Evolutionary conservation across 352 stramenopile species (phyloP).

Genomic region (Globisporangium radiosum): DNA sequence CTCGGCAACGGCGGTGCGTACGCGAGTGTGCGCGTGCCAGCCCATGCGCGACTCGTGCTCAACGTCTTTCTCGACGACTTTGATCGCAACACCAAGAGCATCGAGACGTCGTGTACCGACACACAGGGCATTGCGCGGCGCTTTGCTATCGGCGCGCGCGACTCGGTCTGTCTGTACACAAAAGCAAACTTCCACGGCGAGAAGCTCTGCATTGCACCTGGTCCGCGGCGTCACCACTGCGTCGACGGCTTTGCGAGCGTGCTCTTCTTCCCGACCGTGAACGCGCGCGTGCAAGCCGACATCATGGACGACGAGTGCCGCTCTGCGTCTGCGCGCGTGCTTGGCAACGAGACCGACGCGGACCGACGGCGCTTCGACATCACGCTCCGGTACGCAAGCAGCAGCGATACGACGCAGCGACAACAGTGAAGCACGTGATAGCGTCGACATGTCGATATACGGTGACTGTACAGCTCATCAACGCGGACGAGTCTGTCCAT

Average conservation of each 20-base stretch:
- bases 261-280: constrained; percentile 15
- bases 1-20: constrained; percentile 15
- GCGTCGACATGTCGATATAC: neutral
- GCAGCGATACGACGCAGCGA: neutral
- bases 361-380: constrained; percentile 13
- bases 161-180: constrained; percentile 15
- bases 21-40: constrained; percentile 10
- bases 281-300: constrained; percentile 10
- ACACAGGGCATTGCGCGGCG: constrained; percentile 11
- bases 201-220: constrained; percentile 13
- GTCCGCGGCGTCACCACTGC: constrained; percentile 10
- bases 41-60: constrained; percentile 10
- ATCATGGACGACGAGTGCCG: constrained; percentile 12
- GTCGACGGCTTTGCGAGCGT: constrained; percentile 15
- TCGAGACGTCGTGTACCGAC: constrained; percentile 10
- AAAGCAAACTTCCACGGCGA: constrained; percentile 17
- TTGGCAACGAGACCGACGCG: constrained; percentile 11
- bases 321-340: constrained; percentile 5
- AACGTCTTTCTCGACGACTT: constrained; percentile 18
- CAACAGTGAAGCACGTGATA: constrained; percentile 1
- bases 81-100: constrained; percentile 12
- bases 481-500: too few relatives aligned
- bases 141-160: constrained; percentile 11
- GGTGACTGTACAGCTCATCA: too few relatives aligned
- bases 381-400: constrained; percentile 5